Evolutionary conservation across 257 asterid genomes (phyloP), one percentile per base, ranked within the genome.

Genomic region (Dorcoceras hygrometricum): DNA sequence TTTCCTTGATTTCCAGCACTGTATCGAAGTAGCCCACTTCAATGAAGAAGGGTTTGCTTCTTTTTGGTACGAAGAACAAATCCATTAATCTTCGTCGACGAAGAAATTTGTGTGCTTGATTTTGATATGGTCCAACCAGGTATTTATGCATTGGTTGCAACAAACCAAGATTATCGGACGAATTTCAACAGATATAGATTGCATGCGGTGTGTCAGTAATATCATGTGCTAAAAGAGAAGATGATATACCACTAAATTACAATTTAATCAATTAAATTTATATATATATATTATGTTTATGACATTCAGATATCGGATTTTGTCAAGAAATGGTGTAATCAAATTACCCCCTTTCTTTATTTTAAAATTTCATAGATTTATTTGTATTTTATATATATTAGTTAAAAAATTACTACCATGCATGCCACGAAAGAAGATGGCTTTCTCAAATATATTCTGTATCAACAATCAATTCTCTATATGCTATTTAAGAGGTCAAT

Each of bases 11-110:
- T 66, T 89, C 95, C 2, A 66, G 43, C 19, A 87, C 77, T 0
- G 94, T 76, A 60, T 85, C 94, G 51, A 87, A 87, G 80, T 76
- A 85, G 46, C 94, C 89, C 1, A 84, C 80, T 71, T 89, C 97
- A 8, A 87, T 66, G 72, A 50, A 24, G 87, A 85, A 89, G 6
- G 74, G 57, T 31, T 27, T 65, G 63, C 85, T 86, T 8, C 67
- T 70, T 19, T 73, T 73, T 20, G 86, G 84, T 34, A 77, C 77
- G 71, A 89, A 83, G 68, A 59, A 27, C 53, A 89, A 19, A 58
- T 89, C 95, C 96, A 89, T 89, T 65, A 6, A 23, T 65, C 50
- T 10, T 12, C 8, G 28, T 63, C 11, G 25, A 28, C 2, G 23
- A 7, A 25, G 10, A 18, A 5, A 19, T 51, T 20, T 51, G 43